Evolutionary conservation across 306 rosid genomes (phyloP).

Genomic region (Sicyos baderoa): DNA sequence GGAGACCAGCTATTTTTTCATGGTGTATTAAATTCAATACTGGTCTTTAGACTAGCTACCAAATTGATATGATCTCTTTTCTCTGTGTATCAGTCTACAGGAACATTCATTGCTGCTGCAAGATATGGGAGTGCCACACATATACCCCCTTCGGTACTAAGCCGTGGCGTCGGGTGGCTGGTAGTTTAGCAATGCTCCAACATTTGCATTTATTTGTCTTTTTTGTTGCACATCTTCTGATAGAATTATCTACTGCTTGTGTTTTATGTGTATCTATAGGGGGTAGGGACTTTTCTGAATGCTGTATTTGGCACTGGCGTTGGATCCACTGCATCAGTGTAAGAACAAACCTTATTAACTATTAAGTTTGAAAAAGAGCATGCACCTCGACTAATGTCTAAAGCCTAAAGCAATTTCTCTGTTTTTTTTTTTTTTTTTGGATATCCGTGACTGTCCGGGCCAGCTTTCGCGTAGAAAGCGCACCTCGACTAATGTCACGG

Average conservation of each 20-base stretch:
- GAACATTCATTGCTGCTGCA: constrained; percentile 71
- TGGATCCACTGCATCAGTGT: constrained; percentile 86
- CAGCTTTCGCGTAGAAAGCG: too few relatives aligned
- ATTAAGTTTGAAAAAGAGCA: neutral
- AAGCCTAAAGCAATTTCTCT: neutral
- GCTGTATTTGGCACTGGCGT: constrained; percentile 64
- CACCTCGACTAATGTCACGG: too few relatives aligned
- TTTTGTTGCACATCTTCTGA: neutral
- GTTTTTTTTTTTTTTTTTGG: too few relatives aligned
- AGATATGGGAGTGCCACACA: constrained; percentile 86
- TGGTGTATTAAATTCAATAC: neutral
- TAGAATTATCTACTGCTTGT: neutral
- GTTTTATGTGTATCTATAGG: constrained; percentile 30
- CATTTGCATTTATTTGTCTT: neutral
- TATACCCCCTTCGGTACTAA: constrained; percentile 64
- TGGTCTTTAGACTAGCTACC: constrained; percentile 1
- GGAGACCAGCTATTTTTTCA: neutral
- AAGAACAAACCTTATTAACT: constrained; percentile 10
- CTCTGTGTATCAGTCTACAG: constrained; percentile 49
- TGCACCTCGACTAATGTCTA: too few relatives aligned
- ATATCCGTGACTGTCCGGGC: too few relatives aligned
- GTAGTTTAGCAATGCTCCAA: constrained; percentile 31
- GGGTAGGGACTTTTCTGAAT: constrained; percentile 58
- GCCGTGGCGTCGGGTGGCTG: constrained; percentile 94
- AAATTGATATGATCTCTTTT: constrained; percentile 7